Conservation (phyloP, 2,329 filamentous ascomycete species). For the Colletotrichum abscissum region DNA sequence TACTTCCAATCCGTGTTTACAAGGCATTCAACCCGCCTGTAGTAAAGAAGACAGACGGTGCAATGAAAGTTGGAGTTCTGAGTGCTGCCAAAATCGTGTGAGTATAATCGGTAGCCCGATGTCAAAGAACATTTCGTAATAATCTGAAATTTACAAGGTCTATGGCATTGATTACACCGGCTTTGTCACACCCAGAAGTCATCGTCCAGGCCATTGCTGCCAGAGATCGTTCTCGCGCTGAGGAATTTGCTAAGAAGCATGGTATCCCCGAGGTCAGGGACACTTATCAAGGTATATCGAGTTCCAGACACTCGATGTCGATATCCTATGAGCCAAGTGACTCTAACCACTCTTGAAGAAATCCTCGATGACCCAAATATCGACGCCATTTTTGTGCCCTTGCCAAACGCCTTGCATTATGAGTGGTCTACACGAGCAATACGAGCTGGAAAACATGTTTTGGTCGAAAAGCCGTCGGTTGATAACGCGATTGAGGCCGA, state of each 20-base stretch:
- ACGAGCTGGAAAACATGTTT: not conserved
- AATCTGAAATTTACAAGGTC: not conserved
- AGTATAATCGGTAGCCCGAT: not conserved
- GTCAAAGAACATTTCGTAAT: not conserved
- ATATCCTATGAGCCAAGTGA: not conserved
- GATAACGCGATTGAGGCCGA: not conserved
- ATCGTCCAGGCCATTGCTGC: not conserved
- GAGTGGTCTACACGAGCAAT: not conserved
- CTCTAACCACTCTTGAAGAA: not conserved
- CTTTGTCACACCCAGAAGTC: not conserved
- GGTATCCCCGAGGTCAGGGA: not conserved
- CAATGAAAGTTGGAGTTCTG: not conserved
- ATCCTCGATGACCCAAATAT: not conserved
- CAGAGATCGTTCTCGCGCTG: not conserved
- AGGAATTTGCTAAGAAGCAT: not conserved
- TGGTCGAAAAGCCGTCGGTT: not conserved
- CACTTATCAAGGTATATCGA: not conserved
- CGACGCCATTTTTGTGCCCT: not conserved
- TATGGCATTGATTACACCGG: not conserved
- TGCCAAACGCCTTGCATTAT: not conserved
- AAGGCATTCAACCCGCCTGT: not conserved
- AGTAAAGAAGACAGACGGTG: not conserved
- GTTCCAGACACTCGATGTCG: not conserved
- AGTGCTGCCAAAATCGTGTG: not conserved
- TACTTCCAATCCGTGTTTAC: not conserved